Evolutionary conservation across 1,139 yeast species (phyloP).

Genomic region (Hemisphaericaspora xylanilytica): DNA sequence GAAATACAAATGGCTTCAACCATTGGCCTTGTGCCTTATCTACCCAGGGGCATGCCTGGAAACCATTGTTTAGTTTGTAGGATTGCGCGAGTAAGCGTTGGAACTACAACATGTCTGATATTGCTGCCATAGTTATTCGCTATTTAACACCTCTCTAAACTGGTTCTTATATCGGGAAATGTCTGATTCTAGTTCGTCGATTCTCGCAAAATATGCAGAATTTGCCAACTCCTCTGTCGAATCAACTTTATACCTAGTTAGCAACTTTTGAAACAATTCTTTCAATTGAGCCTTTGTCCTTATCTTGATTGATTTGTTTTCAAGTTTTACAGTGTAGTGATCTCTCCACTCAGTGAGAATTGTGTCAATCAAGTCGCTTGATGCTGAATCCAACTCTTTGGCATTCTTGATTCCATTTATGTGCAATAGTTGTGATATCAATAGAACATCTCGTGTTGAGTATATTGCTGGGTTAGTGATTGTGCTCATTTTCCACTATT

Average conservation of each 20-base stretch:
- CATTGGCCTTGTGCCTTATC: no score
- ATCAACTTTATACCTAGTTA: slow-evolving; percentile 13
- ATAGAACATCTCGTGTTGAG: slow-evolving; percentile 17
- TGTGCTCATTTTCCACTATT: background rate
- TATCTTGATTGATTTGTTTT: slow-evolving; percentile 13
- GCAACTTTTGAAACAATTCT: slow-evolving; percentile 17
- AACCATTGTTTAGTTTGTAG: no score
- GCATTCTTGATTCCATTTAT: slow-evolving; percentile 14
- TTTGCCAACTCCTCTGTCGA: slow-evolving; percentile 23
- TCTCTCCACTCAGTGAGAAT: slow-evolving; percentile 17
- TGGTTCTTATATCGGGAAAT: slow-evolving; percentile 14
- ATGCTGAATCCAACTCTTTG: slow-evolving; percentile 12
- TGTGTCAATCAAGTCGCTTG: slow-evolving; percentile 8
- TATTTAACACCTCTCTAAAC: slow-evolving; percentile 9
- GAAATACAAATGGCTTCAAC: no score
- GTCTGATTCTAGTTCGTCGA: slow-evolving; percentile 17
- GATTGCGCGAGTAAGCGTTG: no score
- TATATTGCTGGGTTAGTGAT: slow-evolving; percentile 13
- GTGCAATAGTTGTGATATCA: slow-evolving; percentile 21
- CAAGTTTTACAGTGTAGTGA: slow-evolving; percentile 16
- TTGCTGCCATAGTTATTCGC: no score
- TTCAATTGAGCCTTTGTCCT: slow-evolving; percentile 15
- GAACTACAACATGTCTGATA: no score
- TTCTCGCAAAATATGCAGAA: slow-evolving; percentile 16
- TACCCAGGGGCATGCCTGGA: no score